Evolutionary conservation across 495 filamentous ascomycete genomes (phyloP), one percentile per base, ranked within the genome.

Genomic region (Aspergillus sclerotioniger): DNA sequence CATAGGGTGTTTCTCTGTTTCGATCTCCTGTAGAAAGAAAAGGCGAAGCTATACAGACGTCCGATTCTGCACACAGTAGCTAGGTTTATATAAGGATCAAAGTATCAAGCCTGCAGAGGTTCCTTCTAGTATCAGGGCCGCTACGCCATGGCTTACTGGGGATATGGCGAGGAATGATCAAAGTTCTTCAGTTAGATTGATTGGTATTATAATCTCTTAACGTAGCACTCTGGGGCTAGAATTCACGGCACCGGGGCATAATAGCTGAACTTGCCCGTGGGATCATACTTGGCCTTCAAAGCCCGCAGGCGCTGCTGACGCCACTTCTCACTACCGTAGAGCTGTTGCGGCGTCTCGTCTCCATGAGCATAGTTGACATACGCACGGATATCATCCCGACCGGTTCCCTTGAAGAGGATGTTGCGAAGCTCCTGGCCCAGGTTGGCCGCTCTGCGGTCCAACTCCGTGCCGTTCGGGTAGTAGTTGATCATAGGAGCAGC

Each of bases 301-400:
- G 48, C 62, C 33, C 54, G 53, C 51, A 87, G 65, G 6, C 64
- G 62, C 8, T 70, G 53, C 62, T 70, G 67, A 1, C 81, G 67
- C 79, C 81, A 84, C 15, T 53, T n/a, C 50, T 83, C 82, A 50
- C 66, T 62, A 0, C 84, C 83, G 54, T 87, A 87, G 67, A 68
- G 63, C 29, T 71, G 61, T 66, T 76, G 25, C 8, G 53, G 29
- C 0, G 62, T 64, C 71, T 87, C 84, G 31, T 78, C 66, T 3
- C 84, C 83, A 51, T 75, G 73, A 0, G 84, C 84, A 67, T 87
- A 87, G 62, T 87, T 87, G 45, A 86, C 77, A 56, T 87, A 87
- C 0, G 77, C 65, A 31, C 75, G 67, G 52, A 80, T 48, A 31
- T 79, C 60, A 4, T 58, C 32, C 10, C 58, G 43, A 0, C 73